Conservation (phyloP, 1,139 yeast genomes). For the Scheffersomyces stambukii region DNA sequence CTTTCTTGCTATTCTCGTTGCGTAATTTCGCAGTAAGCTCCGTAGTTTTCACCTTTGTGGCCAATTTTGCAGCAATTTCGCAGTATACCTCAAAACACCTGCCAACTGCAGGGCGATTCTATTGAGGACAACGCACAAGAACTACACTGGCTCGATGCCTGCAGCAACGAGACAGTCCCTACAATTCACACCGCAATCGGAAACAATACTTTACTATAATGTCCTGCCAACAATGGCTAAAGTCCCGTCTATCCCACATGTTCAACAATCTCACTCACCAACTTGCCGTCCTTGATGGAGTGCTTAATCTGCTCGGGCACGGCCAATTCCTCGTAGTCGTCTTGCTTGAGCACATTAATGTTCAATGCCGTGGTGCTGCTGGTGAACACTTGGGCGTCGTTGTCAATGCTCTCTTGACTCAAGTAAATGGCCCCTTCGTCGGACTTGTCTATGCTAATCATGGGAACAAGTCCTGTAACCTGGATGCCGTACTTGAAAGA, state of each 20-base stretch:
- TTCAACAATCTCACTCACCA: constrained; percentile 42
- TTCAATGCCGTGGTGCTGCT: constrained; percentile 83
- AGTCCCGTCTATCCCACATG: constrained; percentile 33
- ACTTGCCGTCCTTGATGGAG: constrained; percentile 35
- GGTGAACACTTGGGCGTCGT: constrained; percentile 66
- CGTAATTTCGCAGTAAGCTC: too few relatives aligned
- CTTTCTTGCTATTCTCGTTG: too few relatives aligned
- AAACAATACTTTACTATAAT: background rate
- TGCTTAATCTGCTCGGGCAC: constrained; percentile 89
- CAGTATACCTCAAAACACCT: too few relatives aligned
- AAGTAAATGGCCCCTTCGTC: constrained; percentile 83
- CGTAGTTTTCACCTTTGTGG: too few relatives aligned
- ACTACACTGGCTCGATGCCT: too few relatives aligned
- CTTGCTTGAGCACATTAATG: constrained; percentile 67
- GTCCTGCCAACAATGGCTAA: background rate
- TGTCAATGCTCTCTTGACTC: constrained; percentile 61
- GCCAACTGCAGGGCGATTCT: too few relatives aligned
- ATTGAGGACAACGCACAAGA: too few relatives aligned
- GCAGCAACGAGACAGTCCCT: too few relatives aligned
- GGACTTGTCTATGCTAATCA: constrained; percentile 82
- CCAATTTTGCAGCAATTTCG: too few relatives aligned
- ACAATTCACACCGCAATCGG: background rate
- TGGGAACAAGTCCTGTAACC: constrained; percentile 73
- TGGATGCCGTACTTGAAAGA: constrained; percentile 81
- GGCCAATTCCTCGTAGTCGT: constrained; percentile 67